Evolutionary conservation across 1,284 basidiomycete genomes (phyloP), one percentile per base, ranked within the genome.

Genomic region (Ceratobasidium sp.): DNA sequence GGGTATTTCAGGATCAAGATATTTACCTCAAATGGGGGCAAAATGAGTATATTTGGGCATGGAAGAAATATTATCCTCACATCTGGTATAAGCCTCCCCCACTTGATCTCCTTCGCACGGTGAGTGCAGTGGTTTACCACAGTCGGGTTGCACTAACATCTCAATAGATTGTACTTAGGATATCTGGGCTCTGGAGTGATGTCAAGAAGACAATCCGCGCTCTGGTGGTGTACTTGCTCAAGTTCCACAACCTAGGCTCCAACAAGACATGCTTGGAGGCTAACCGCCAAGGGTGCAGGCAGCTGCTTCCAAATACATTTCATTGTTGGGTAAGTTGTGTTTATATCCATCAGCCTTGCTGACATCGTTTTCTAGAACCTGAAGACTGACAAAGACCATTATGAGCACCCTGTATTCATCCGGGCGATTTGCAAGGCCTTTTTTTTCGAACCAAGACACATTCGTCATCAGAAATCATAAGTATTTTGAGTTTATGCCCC

Each of bases 301-400:
- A n/a, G n/a, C n/a, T n/a, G n/a, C n/a, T n/a, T n/a, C 28, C 61
- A 40, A 63, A 63, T 21, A 36, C 61, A 49, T 63, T 63, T 21
- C 61, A 63, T 36, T 63, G 61, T 21, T 18, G 44, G 3, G 61
- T 63, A 23, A 61, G 59, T 60, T 3, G 0, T 1, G 7, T 33
- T 46, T 9, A 30, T 48, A 4, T 46, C 6, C 12, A 21, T 3
- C 9, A 23, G 18, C 12, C 28, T 33, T 33, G 21, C 21, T 33
- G 25, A 21, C 48, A 2, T 25, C 14, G 4, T 42, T 60, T 36
- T 59, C 25, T 16, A 61, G 59, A 21, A 61, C 14, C 21, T 28
- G 4, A 2, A 7, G 21, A 9, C 23, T 3, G 59, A 36, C 16
- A 21, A 46, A 36, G 3, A 28, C 9, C 59, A 61, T 9, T 61